phyloP scores from a whole-genome alignment of 768 basidiomycete species.

The Collybia sordida region DNA sequence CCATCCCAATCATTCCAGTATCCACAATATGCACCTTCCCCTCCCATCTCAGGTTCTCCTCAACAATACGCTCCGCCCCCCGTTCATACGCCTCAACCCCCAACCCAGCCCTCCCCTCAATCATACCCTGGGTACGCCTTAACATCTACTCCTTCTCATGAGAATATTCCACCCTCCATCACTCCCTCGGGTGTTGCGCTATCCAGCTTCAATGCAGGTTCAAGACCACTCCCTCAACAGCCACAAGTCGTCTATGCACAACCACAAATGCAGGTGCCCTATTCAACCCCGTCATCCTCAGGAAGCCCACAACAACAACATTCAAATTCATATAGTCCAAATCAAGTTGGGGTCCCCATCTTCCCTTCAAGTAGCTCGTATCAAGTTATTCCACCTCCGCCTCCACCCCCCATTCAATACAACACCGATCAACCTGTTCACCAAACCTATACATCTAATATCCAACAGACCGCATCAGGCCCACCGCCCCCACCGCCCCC shows the following conservation, averaged over 20 bases:
- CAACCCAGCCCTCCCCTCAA: conserved; percentile 34
- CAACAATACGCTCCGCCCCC: conserved; percentile 36
- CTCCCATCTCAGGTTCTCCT: conserved; percentile 31
- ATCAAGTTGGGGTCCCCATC: conserved; percentile 17
- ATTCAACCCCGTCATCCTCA: conserved; percentile 25
- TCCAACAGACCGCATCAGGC: conserved; percentile 14
- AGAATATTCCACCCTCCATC: too few species aligned
- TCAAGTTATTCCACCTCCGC: conserved; percentile 33
- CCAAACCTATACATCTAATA: conserved; percentile 15
- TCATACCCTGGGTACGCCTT: conserved; percentile 29
- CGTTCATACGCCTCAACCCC: conserved; percentile 16
- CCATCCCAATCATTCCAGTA: conserved; percentile 31
- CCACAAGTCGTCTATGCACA: conserved; percentile 40
- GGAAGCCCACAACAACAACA: conserved; percentile 18
- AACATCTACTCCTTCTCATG: conserved; percentile 30
- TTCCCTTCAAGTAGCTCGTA: conserved; percentile 27
- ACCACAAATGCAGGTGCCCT: conserved; percentile 26
- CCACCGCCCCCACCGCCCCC: conserved; percentile 30
- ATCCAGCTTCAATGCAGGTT: conserved; percentile 28
- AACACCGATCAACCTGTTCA: conserved; percentile 14
- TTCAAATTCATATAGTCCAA: conserved; percentile 25
- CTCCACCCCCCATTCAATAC: conserved; percentile 26
- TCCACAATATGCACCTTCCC: conserved; percentile 33
- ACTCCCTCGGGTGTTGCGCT: conserved; percentile 29
- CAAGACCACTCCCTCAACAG: conserved; percentile 45